Evolutionary conservation across 768 basidiomycete species (phyloP), one percentile per base, ranked within the genome.

Genomic region (Terana coerulea): DNA sequence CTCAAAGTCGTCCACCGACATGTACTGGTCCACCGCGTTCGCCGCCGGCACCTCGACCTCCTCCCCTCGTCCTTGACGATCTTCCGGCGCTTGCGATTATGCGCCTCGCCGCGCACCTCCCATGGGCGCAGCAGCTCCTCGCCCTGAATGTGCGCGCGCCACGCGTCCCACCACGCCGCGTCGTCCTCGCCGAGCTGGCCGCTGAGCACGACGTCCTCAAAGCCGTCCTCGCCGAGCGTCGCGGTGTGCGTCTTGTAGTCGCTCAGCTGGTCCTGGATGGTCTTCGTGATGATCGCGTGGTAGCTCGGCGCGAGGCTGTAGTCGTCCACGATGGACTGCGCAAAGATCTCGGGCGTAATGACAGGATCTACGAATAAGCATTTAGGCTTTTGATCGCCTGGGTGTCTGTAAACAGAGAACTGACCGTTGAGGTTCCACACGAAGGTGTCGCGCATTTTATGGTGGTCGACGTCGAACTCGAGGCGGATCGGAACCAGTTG

Each of bases 401-500:
- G 10, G n/a, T n/a, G n/a, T n/a, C n/a, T n/a, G n/a, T n/a, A n/a
- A 44, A 40, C 25, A 21, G 28, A 42, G 26, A 7, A 52, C 40
- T 72, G 50, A 97, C 95, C 95, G 57, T 88, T 88, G 39, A 95
- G 69, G 62, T 99, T 97, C 97, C 95, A 99, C 39, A 97, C 80
- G 69, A 98, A 98, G 0, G 95, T 93, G 65, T 99, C 97, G 24
- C 93, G 82, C 76, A 98, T 86, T 70, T 87, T 90, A 64, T 90
- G 86, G 61, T 91, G 88, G 51, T 98, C 97, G 42, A 95, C 86
- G 60, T 99, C 97, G 61, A 98, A 85, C 67, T 99, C 97, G 46
- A 99, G 74, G n/a, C 97, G 83, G 34, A 99, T 87, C 3, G 97
- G 97, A 3, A 98, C 86, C 24, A 99, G 85, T 59, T 83, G 77